These are phyloP conservation scores for Backusella psychrophila DNA, from an alignment of 192 early-diverging fungal species.

Conservation along the genomic window DNA sequence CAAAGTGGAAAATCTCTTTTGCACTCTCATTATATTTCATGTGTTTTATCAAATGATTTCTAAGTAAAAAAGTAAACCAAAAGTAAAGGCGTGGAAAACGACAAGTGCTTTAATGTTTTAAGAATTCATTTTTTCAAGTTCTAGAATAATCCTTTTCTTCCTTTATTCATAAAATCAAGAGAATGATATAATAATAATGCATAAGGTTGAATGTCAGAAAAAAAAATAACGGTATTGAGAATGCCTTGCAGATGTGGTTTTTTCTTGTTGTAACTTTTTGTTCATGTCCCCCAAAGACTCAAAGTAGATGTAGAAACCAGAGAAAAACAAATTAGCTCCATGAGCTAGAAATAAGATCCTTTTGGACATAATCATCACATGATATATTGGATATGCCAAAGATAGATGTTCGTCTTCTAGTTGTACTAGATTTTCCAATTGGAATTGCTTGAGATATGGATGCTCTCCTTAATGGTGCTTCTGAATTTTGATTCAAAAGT, in stretches of 20 bases:
- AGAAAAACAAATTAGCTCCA: constrained; percentile 17
- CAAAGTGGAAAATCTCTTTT: too few species aligned
- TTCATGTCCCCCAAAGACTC: neutral
- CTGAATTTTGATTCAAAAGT: neutral
- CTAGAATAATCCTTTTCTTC: neutral
- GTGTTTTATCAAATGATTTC: too few species aligned
- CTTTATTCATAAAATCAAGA: neutral
- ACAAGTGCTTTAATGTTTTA: neutral
- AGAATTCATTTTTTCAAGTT: neutral
- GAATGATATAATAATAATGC: neutral
- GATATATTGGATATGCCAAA: constrained; percentile 30
- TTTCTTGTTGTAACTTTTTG: neutral
- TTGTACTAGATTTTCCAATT: neutral
- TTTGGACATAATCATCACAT: constrained; percentile 34
- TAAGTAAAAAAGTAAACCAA: too few species aligned
- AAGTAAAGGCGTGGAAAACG: too few species aligned
- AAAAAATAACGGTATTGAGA: too few species aligned
- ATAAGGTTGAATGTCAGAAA: neutral
- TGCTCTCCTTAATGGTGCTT: neutral
- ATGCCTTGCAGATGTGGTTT: neutral
- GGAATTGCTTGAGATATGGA: neutral
- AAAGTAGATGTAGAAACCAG: neutral
- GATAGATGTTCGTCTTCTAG: constrained; percentile 17
- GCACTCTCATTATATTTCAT: too few species aligned
- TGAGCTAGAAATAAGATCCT: constrained; percentile 31